A percentile compares a stretch with the other conserved stretches of the same genome.
Conservation (phyloP, 78 protist genomes). For the Tieghemostelium lacteum region DNA sequence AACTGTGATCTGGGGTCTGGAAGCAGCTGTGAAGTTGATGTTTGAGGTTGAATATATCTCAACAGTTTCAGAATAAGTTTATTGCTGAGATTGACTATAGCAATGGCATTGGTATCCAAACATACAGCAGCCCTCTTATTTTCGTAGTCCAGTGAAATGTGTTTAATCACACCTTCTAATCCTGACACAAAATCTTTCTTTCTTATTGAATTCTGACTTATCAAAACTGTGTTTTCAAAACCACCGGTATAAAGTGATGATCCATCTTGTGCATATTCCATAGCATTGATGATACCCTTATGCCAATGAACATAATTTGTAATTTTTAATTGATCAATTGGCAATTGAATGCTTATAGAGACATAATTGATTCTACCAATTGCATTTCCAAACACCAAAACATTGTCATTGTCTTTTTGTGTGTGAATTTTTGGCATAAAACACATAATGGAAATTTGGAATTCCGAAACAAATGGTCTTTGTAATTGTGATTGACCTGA, state of each 20-base stretch:
- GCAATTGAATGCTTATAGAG: not conserved
- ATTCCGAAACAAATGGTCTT: conserved; percentile 14
- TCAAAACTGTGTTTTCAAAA: conserved; percentile 15
- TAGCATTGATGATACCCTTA: conserved; percentile 8
- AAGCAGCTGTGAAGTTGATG: not conserved
- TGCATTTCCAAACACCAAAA: conserved; percentile 10
- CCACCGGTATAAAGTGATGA: conserved; percentile 45
- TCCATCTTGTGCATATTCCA: conserved; percentile 21
- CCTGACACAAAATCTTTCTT: conserved; percentile 37
- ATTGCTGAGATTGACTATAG: conserved; percentile 9
- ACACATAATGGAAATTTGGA: not conserved
- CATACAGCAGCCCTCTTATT: too few relatives aligned
- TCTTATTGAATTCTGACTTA: conserved; percentile 6
- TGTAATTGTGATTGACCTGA: not conserved
- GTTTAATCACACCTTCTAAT: conserved; percentile 32
- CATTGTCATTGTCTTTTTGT: not conserved
- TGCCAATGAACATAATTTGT: conserved; percentile 69
- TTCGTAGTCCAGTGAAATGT: too few relatives aligned
- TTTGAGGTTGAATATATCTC: not conserved
- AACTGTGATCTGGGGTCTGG: not conserved
- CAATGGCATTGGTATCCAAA: not conserved
- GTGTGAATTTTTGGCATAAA: not conserved
- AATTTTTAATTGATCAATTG: not conserved
- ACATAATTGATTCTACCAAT: conserved; percentile 39
- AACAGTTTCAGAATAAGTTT: not conserved